Conservation (phyloP, 2,329 filamentous ascomycete species). For the Curvularia verruculosa region DNA sequence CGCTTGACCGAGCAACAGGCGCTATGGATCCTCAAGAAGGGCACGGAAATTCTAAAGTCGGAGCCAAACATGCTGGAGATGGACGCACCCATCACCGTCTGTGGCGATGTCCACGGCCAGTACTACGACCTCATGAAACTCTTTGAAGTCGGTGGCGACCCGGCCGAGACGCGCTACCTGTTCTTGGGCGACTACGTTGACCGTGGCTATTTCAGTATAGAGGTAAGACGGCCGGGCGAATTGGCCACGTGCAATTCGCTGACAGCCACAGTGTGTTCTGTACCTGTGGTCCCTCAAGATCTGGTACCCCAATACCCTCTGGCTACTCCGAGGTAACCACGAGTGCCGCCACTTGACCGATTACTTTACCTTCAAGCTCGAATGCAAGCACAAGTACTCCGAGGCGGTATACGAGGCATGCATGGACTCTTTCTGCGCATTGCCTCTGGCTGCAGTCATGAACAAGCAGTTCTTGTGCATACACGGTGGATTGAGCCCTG, state of each 20-base stretch:
- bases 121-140: slow-evolving; percentile 99
- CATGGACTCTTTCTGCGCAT: slow-evolving; percentile 95
- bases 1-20: slow-evolving; percentile 97
- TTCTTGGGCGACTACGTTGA: slow-evolving; percentile 99
- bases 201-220: slow-evolving; percentile 97
- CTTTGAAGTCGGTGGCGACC: slow-evolving; percentile 97
- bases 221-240: slow-evolving; percentile 57
- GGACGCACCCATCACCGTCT: slow-evolving; percentile 98
- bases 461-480: slow-evolving; percentile 99
- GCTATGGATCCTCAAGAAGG: slow-evolving; percentile 88
- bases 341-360: slow-evolving; percentile 98
- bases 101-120: slow-evolving; percentile 96
- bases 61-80: slow-evolving; percentile 98
- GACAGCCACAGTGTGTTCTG: slow-evolving; percentile 73
- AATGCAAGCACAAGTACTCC: slow-evolving; percentile 99
- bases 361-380: slow-evolving; percentile 99
- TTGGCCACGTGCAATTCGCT: slow-evolving; percentile 28
- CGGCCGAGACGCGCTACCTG: slow-evolving; percentile 92
- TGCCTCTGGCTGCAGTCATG: slow-evolving; percentile 96
- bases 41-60: slow-evolving; percentile 82
- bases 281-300: slow-evolving; percentile 99
- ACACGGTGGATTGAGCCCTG: slow-evolving; percentile 93
- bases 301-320: slow-evolving; percentile 96
- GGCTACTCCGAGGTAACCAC: slow-evolving; percentile 96
- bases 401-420: slow-evolving; percentile 96